Base-by-base conservation (phyloP, 2,329 filamentous ascomycete genomes). In the Phoma sp. region DNA sequence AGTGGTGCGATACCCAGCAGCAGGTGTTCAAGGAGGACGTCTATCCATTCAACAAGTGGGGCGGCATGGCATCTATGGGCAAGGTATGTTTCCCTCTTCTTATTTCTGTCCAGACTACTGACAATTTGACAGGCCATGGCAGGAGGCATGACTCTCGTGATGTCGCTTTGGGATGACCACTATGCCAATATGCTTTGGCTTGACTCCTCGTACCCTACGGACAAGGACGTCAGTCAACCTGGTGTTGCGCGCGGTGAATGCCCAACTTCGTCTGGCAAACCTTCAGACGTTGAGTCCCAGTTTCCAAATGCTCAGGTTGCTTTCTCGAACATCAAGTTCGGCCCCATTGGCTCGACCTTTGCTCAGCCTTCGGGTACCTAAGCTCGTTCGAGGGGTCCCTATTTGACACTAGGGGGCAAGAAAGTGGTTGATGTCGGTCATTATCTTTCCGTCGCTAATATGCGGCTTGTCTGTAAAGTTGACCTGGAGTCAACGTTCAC, bases 131-230 rank as follows among this genome's bases (percentile, higher is more conserved):
- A 80, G 77, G 46, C 74, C 84, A 57, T 83, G 80, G 80, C 39
- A n/a, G 28, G 30, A 25, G 84, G 84, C 14, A 85, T 87, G 83
- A 84, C 86, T 21, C 78, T 89, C 9, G 84, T 87, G 53, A 80
- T 89, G 78, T 81, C 77, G 42, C 74, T 87, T 54, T 84, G 81
- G 81, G 84, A 89, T 67, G 87, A 90, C 72, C 83, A 89, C 74
- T 76, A 83, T 60, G 75, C 82, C 65, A 82, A 88, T 74, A 91
- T 91, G 87, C 81, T 88, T 65, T 91, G 89, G 50, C 32, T 53
- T 11, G 42, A 91, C 77, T 83, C 82, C 58, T 83, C 76, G 64
- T 88, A 83, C 76, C 87, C 87, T 15, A 76, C 77, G 36, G 66
- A 74, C 48, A 67, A 59, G 47, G 62, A 73, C 42, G 43, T 61